These are phyloP conservation scores for Talaromyces sp. DNA, from an alignment of 2,329 filamentous ascomycete species.

Conservation along the genomic window DNA sequence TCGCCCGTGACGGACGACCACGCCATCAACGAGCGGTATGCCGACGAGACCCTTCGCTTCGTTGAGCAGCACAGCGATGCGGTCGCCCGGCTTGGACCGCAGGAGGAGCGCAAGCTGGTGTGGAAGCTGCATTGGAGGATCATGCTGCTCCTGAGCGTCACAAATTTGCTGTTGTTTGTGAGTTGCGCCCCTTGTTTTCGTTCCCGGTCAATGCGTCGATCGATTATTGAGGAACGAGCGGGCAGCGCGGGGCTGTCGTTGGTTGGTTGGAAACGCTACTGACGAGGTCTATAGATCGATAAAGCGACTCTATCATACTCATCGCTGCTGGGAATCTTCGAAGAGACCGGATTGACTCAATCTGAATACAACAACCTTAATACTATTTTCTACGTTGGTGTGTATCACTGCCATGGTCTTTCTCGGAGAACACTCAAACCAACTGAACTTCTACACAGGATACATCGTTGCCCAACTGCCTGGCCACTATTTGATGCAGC, in stretches of 20 bases:
- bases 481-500: slow-evolving; percentile 38
- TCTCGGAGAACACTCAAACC: neutral
- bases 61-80: slow-evolving; percentile 16
- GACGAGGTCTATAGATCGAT: slow-evolving; percentile 25
- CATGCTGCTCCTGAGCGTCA: slow-evolving; percentile 26
- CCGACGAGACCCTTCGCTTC: slow-evolving; percentile 32
- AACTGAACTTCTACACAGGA: slow-evolving; percentile 15
- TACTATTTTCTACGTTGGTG: slow-evolving; percentile 40
- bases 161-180: slow-evolving; percentile 35
- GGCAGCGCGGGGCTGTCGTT: neutral
- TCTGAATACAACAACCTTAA: slow-evolving; percentile 38
- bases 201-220: neutral
- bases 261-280: neutral
- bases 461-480: slow-evolving; percentile 35
- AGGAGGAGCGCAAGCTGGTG: slow-evolving; percentile 26
- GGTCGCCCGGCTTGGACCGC: slow-evolving; percentile 25
- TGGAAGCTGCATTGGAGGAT: slow-evolving; percentile 30
- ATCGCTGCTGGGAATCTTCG: slow-evolving; percentile 37
- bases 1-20: neutral
- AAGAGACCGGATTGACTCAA: slow-evolving; percentile 34
- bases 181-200: slow-evolving; percentile 8
- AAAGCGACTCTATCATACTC: slow-evolving; percentile 39
- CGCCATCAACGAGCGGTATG: slow-evolving; percentile 16
- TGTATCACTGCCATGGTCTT: neutral
- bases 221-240: neutral